Evolutionary conservation across 2,329 filamentous ascomycete species (phyloP), one percentile per base, ranked within the genome.

Genomic region (Monilinia fructicola): DNA sequence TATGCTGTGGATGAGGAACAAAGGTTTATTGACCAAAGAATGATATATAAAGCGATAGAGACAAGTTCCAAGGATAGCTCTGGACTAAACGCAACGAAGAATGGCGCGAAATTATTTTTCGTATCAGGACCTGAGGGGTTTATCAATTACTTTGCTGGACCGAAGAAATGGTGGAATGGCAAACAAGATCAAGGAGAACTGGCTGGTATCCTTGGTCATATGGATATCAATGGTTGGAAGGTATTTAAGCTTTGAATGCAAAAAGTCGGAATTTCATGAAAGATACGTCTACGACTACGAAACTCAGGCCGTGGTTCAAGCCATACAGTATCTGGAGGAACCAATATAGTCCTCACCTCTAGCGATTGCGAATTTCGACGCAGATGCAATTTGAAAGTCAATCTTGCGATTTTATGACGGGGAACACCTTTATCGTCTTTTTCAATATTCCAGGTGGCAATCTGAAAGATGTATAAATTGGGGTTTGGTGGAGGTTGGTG

Each of bases 1-100:
- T 92, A 95, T 74, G 92, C 90, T 71, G 86, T 97, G 11, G 93
- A 97, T 72, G 90, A 93, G 59, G 91, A 98, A 73, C 82, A 85
- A 52, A 85, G 81, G 0, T 86, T 85, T 56, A 90, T 97, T 69
- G 77, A 79, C n/a, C 78, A 82, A 16, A 74, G 77, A 3, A 80
- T 82, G 26, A 78, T 93, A 14, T 74, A 73, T 21, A 71, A 73
- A 84, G 35, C 54, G 2, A 61, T 11, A 7, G 10, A 61, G 6
- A 4, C 54, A 11, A 64, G 21, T 56, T 38, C 38, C 0, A 18
- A 23, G 12, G 9, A 3, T 28, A 35, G 7, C 4, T 35, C 23
- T 26, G 28, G 23, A 28, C 3, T 18, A 12, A 21, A n/a, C 18
- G 14, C 35, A 26, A 26, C 26, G 2, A 26, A 52, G 5, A 18